Base-by-base conservation (phyloP, 1,284 basidiomycete species). In the Hemileia vastatrix region DNA sequence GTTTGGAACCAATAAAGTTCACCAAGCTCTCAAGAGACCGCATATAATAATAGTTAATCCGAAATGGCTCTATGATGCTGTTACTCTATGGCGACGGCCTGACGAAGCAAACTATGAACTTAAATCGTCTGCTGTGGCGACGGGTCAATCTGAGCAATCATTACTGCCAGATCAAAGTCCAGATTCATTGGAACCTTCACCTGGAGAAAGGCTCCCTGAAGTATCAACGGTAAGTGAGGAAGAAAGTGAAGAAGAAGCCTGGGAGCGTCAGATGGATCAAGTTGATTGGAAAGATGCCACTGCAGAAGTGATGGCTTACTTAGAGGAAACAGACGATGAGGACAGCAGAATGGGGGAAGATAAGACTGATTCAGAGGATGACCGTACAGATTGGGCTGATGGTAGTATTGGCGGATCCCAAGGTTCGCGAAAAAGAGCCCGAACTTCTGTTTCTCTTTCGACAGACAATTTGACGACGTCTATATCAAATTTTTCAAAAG, bases 1-100 rank as follows among this genome's bases (percentile, higher is more conserved):
- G 86, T 81, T 83, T 66, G 89, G 90, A 36, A 97, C 94, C 0
- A 85, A 86, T 66, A 97, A 98, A 77, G 90, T 94, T 1, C 85
- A 90, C 69, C 79, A 81, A 48, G 91, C 92, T 0, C 81, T 62
- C 19, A 62, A 83, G 43, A 81, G 82, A 68, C 82, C 83, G 19
- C 82, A 84, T 6, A 82, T 90, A 68, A 83, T 87, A 69, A 83
- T 95, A 64, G 91, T 98, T 5, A 88, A 86, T 83, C 78, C 88
- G 2, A 79, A 83, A 6, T 97, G 93, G 93, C 86, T 96, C 71
- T 85, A 84, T 54, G 86, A 92, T 72, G 88, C 86, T 9, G 80
- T 93, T 57, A 85, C 87, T 15, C 78, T 85, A 33, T 97, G 92
- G 92, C 76, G 77, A 53, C 82, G 82, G 63, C 84, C 85, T 71